phyloP scores from a whole-genome alignment of 1,139 yeast genomes.

The Eremothecium cymbalariae region DNA sequence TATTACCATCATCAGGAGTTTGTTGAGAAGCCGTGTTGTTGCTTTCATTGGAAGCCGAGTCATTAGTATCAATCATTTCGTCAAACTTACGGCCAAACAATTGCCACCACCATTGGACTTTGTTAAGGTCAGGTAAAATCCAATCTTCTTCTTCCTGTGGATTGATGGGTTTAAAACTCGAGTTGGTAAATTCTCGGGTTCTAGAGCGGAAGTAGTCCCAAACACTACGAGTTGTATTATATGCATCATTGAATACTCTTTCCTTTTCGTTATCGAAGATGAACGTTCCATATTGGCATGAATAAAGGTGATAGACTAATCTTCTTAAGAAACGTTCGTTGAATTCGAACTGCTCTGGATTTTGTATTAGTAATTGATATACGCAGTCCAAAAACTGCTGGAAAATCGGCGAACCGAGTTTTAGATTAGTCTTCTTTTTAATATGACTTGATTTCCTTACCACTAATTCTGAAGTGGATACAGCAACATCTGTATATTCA shows the following conservation, averaged over 20 bases:
- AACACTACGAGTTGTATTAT: slow-evolving; percentile 57
- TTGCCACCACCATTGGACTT: slow-evolving; percentile 83
- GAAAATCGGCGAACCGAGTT: slow-evolving; percentile 77
- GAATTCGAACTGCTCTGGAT: slow-evolving; percentile 70
- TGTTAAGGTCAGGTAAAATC: slow-evolving; percentile 57
- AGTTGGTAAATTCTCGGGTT: slow-evolving; percentile 59
- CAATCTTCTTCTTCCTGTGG: slow-evolving; percentile 39
- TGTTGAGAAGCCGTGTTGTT: not conserved
- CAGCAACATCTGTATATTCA: slow-evolving; percentile 9
- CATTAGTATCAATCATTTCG: slow-evolving; percentile 55
- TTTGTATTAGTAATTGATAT: slow-evolving; percentile 66
- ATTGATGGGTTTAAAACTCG: slow-evolving; percentile 32
- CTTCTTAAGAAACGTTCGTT: slow-evolving; percentile 82
- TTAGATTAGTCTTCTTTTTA: slow-evolving; percentile 37
- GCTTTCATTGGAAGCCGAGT: slow-evolving; percentile 1
- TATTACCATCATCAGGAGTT: not conserved
- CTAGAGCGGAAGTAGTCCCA: slow-evolving; percentile 92
- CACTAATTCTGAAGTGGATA: slow-evolving; percentile 14
- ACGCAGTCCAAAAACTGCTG: slow-evolving; percentile 90
- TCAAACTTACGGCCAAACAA: slow-evolving; percentile 68
- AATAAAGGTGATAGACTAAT: slow-evolving; percentile 75
- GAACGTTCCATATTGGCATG: slow-evolving; percentile 93
- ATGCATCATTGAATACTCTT: slow-evolving; percentile 37
- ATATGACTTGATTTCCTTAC: slow-evolving; percentile 22
- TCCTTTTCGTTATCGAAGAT: slow-evolving; percentile 69